These are phyloP conservation scores for Biancaea sappan DNA, from an alignment of 306 rosid genomes.

Conservation along the genomic window DNA sequence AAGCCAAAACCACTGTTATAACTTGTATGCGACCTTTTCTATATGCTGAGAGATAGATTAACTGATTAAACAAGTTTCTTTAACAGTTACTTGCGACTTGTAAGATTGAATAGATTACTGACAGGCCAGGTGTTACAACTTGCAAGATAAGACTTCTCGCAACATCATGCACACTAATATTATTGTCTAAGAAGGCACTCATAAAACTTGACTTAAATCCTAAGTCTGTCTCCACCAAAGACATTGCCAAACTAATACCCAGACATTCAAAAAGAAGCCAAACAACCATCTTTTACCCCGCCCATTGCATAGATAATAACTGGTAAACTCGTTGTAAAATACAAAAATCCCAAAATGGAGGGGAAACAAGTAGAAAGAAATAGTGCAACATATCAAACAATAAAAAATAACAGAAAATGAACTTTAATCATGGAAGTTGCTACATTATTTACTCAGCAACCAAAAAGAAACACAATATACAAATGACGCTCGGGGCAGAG, in stretches of 20 bases:
- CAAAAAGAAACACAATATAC: neutral
- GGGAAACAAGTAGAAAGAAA: neutral
- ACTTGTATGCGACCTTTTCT: neutral
- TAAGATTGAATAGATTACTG: neutral
- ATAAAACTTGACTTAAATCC: neutral
- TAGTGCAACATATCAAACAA: neutral
- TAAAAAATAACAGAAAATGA: neutral
- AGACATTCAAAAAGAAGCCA: neutral
- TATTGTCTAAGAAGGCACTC: conserved; percentile 1
- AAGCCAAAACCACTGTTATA: conserved; percentile 4
- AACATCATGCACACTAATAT: neutral
- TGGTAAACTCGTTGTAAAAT: neutral
- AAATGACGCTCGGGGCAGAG: neutral
- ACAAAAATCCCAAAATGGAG: neutral
- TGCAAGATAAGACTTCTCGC: neutral
- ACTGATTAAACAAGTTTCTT: conserved; percentile 7
- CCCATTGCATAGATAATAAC: neutral
- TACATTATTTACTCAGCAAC: neutral
- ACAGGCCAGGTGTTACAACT: conserved; percentile 20
- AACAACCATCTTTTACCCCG: neutral
- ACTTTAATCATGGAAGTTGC: neutral
- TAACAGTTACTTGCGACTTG: neutral
- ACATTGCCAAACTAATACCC: neutral
- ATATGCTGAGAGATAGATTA: conserved; percentile 5
- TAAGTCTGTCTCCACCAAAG: conserved; percentile 5